phyloP scores from a whole-genome alignment of 2,329 filamentous ascomycete species.

The Amauroascus niger region DNA sequence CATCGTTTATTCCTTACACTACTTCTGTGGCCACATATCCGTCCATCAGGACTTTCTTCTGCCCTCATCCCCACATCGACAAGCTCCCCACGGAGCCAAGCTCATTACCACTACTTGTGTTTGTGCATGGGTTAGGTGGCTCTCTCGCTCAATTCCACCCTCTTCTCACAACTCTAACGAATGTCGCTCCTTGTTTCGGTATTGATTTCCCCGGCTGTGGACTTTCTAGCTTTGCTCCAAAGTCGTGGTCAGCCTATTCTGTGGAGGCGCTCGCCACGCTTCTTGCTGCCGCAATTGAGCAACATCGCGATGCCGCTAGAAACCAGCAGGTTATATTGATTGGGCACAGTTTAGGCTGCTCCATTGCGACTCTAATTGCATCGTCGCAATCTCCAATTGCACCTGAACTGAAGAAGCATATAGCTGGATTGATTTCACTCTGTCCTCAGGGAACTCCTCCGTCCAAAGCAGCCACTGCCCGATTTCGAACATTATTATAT shows the following conservation, averaged over 20 bases:
- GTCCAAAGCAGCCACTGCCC: constrained; percentile 43
- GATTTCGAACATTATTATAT: constrained; percentile 51
- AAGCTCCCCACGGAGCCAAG: constrained; percentile 65
- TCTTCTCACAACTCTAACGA: constrained; percentile 68
- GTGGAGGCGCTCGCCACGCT: constrained; percentile 66
- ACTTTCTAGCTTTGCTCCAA: constrained; percentile 62
- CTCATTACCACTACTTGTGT: constrained; percentile 75
- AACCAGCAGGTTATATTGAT: constrained; percentile 68
- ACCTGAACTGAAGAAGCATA: constrained; percentile 49
- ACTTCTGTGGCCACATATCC: constrained; percentile 62
- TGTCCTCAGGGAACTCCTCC: constrained; percentile 64
- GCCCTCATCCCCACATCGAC: constrained; percentile 68
- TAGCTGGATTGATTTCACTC: constrained; percentile 69
- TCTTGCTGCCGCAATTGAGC: constrained; percentile 62
- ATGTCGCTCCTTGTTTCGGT: constrained; percentile 73
- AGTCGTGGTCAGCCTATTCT: constrained; percentile 66
- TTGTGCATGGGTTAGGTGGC: constrained; percentile 87
- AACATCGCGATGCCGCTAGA: constrained; percentile 55
- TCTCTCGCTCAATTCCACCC: constrained; percentile 80
- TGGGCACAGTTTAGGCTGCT: constrained; percentile 84
- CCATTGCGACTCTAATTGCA: constrained; percentile 63
- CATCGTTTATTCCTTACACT: constrained; percentile 60
- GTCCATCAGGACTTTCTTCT: constrained; percentile 71
- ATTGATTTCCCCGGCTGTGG: constrained; percentile 90
- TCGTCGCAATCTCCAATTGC: constrained; percentile 47